A percentile compares a stretch with the other conserved stretches of the same genome.
phyloP scores from a whole-genome alignment of 2,329 filamentous ascomycete species.

The Colletotrichum camelliae region DNA sequence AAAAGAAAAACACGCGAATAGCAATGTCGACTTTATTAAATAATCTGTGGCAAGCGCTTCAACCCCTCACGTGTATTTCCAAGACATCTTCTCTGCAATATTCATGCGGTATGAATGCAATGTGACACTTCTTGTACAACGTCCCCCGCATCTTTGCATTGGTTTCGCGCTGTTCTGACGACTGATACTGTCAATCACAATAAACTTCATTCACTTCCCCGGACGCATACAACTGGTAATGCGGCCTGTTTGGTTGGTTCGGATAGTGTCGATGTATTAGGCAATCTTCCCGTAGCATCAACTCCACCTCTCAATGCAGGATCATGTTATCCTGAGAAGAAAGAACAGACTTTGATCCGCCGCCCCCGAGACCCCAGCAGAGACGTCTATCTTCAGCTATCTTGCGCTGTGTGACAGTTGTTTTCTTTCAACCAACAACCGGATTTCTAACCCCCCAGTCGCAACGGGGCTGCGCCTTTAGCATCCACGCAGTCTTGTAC shows the following conservation, averaged over 20 bases:
- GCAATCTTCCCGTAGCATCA: neutral
- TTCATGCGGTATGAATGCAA: neutral
- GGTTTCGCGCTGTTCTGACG: neutral
- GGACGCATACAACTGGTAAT: neutral
- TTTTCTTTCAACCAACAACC: neutral
- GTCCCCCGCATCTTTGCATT: neutral
- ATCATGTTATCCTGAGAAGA: neutral
- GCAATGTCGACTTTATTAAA: neutral
- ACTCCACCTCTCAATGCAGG: neutral
- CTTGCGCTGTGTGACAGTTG: neutral
- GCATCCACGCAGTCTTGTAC: neutral
- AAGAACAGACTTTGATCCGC: neutral
- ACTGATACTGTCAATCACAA: neutral
- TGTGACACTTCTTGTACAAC: neutral
- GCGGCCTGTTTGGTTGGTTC: neutral
- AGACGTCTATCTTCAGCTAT: neutral
- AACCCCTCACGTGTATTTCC: neutral
- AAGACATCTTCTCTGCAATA: neutral
- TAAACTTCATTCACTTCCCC: neutral
- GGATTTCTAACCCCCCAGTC: neutral
- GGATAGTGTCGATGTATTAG: neutral
- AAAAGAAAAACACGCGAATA: neutral
- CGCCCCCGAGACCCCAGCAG: neutral
- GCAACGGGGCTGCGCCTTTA: neutral
- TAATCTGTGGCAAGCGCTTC: neutral